Conservation (phyloP, 306 rosid species). For the Malus fusca region DNA sequence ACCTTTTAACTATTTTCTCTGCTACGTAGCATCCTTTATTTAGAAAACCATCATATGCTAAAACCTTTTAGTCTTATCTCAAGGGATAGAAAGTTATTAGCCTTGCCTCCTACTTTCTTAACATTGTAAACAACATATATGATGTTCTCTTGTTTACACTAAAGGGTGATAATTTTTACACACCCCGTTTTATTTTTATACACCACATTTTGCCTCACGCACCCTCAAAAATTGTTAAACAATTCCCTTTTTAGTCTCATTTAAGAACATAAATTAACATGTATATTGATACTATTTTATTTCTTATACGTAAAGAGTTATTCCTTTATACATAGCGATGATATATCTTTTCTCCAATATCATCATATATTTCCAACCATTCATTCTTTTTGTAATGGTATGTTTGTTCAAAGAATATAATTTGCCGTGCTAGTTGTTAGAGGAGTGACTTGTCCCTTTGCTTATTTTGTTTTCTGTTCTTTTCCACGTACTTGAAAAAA, state of each 20-base stretch:
- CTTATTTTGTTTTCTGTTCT: neutral
- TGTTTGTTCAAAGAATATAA: too few relatives aligned
- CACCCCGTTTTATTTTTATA: too few relatives aligned
- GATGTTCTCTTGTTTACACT: neutral
- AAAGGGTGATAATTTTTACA: too few relatives aligned
- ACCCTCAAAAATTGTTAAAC: neutral
- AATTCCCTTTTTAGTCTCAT: too few relatives aligned
- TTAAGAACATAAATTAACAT: too few relatives aligned
- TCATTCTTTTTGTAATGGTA: too few relatives aligned
- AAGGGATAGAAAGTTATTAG: neutral
- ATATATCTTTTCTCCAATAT: too few relatives aligned
- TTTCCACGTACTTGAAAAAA: neutral
- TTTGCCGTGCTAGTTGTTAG: neutral
- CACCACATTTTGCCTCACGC: neutral
- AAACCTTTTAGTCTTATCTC: neutral
- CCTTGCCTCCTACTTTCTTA: neutral
- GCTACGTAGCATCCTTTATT: neutral
- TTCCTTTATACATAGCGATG: too few relatives aligned
- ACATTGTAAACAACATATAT: neutral
- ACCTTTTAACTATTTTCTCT: neutral
- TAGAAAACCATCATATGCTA: neutral
- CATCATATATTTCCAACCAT: too few relatives aligned
- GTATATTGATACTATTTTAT: too few relatives aligned
- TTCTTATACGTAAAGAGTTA: too few relatives aligned
- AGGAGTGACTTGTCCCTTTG: neutral